A percentile compares a stretch with the other conserved stretches of the same genome.
These are phyloP conservation scores for Scenedesmus sp. DNA, from an alignment of 163 green algal species.

Conservation along the genomic window DNA sequence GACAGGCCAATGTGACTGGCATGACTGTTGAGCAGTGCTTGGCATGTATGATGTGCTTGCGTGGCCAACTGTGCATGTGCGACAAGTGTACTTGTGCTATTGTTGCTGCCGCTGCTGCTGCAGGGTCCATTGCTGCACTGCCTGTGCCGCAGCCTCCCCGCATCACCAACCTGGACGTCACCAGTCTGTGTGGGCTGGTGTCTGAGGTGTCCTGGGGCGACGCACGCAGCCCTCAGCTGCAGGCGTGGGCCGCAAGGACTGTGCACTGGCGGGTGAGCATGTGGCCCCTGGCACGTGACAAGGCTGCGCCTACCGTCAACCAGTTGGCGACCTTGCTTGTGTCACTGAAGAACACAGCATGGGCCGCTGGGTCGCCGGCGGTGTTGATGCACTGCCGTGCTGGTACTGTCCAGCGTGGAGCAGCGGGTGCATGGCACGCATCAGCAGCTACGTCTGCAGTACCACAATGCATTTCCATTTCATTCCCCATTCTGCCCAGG, in stretches of 20 bases:
- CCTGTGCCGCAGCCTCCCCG: constrained; percentile 19
- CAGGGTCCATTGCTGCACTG: constrained; percentile 41
- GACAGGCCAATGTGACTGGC: no score
- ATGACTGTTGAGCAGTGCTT: no score
- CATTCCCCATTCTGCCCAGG: neutral
- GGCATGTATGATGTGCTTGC: no score
- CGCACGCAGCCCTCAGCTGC: constrained; percentile 8
- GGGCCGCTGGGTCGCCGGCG: neutral
- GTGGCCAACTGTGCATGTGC: no score
- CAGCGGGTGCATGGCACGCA: neutral
- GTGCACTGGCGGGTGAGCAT: constrained; percentile 57
- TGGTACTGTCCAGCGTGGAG: neutral
- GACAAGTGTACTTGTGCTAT: neutral
- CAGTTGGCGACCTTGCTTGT: no score
- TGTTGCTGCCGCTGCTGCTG: neutral
- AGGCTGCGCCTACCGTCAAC: no score
- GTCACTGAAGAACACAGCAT: neutral
- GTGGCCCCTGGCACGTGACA: neutral
- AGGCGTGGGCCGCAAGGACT: constrained; percentile 55
- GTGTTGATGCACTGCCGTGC: neutral
- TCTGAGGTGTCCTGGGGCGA: constrained; percentile 60
- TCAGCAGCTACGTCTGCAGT: no score
- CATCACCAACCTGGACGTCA: constrained; percentile 63
- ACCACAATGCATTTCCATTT: neutral
- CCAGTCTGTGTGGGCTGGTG: constrained; percentile 66